Percentiles rank a stretch among this genome's conserved stretches.
These are phyloP conservation scores for Eucalyptus regnans DNA, from an alignment of 345 rosid genomes.

Conservation along the genomic window DNA sequence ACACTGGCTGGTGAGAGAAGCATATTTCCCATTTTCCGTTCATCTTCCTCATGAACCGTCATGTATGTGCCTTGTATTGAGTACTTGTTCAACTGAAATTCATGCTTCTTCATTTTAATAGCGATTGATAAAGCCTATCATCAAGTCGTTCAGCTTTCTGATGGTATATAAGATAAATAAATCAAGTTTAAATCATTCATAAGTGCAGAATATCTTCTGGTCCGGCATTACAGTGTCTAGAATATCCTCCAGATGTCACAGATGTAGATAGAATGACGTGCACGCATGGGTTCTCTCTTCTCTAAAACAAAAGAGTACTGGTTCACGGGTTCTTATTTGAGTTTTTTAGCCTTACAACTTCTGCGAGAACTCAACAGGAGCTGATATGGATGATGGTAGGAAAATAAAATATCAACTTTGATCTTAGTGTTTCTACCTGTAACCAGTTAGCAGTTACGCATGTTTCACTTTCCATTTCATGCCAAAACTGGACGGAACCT, in stretches of 20 bases:
- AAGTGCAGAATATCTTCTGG: not conserved
- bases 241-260: not conserved
- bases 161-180: not conserved
- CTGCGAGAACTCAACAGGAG: constrained; percentile 68
- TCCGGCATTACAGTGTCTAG: not conserved
- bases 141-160: not conserved
- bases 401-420: not conserved
- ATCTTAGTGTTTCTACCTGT: not conserved
- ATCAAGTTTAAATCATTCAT: not conserved
- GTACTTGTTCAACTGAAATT: not conserved
- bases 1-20: not conserved
- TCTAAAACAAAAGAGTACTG: not conserved
- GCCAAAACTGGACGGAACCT: constrained; percentile 59
- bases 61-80: not conserved
- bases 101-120: not conserved
- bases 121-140: not conserved
- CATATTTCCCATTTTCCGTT: not conserved
- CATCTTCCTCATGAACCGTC: not conserved
- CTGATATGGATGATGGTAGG: constrained; percentile 36
- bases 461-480: not conserved
- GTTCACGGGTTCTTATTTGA: not conserved
- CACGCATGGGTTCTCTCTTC: not conserved
- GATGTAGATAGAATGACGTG: no score
- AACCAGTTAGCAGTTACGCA: not conserved
- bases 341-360: constrained; percentile 30